Percentiles rank a stretch among this genome's conserved stretches.
Conservation (phyloP, 1,139 yeast species). For the Candida glucosophila region DNA sequence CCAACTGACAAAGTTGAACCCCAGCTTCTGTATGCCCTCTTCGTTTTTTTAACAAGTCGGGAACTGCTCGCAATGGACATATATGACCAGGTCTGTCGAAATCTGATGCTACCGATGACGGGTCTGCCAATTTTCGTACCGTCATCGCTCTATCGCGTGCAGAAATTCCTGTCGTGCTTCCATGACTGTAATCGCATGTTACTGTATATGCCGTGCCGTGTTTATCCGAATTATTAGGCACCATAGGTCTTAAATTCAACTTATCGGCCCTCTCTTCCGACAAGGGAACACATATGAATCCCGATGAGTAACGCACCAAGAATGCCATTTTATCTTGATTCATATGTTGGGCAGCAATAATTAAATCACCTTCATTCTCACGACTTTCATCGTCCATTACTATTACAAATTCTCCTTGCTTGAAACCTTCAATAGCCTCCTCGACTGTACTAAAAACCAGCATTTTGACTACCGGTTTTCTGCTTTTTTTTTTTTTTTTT, state of each 20-base stretch:
- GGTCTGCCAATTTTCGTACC: slow-evolving; percentile 60
- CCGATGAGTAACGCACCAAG: slow-evolving; percentile 79
- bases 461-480: no score
- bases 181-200: slow-evolving; percentile 74
- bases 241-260: slow-evolving; percentile 75
- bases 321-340: slow-evolving; percentile 92
- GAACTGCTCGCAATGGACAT: slow-evolving; percentile 84
- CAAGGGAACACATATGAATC: slow-evolving; percentile 90
- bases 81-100: slow-evolving; percentile 91
- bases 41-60: slow-evolving; percentile 74
- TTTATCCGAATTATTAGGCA: slow-evolving; percentile 58
- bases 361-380: slow-evolving; percentile 96
- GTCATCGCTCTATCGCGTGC: slow-evolving; percentile 93
- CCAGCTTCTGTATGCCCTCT: slow-evolving; percentile 99
- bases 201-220: slow-evolving; percentile 97
- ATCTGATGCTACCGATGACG: slow-evolving; percentile 46
- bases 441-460: slow-evolving; percentile 46
- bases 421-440: slow-evolving; percentile 73
- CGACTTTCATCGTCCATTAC: slow-evolving; percentile 95
- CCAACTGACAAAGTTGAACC: slow-evolving; percentile 72
- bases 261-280: slow-evolving; percentile 70
- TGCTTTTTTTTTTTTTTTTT: no score
- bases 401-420: slow-evolving; percentile 79
- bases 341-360: slow-evolving; percentile 76
- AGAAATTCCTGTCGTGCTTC: slow-evolving; percentile 96